phyloP scores from a whole-genome alignment of 129 eudicot species.

The Erigeron canadensis region DNA sequence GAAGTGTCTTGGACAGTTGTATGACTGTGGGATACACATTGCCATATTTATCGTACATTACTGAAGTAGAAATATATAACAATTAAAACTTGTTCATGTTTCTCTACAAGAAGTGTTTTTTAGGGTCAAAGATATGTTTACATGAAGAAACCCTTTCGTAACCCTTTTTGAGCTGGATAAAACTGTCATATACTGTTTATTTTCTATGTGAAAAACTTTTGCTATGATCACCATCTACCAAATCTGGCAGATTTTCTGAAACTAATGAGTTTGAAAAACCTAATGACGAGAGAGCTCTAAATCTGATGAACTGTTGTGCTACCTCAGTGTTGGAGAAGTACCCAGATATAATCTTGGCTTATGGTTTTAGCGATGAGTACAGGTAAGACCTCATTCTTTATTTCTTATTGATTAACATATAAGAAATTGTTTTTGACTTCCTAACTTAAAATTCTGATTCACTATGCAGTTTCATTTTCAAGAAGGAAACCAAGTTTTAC shows the following conservation, averaged over 20 bases:
- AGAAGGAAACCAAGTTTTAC: slow-evolving; percentile 71
- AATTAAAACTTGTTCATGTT: too few species aligned
- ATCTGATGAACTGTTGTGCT: slow-evolving; percentile 82
- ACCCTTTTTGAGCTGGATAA: too few species aligned
- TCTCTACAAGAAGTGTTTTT: too few species aligned
- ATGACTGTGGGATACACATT: too few species aligned
- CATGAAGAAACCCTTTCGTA: too few species aligned
- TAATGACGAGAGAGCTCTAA: slow-evolving; percentile 54
- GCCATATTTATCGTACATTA: too few species aligned
- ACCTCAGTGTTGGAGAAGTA: slow-evolving; percentile 57
- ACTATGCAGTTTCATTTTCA: slow-evolving; percentile 63
- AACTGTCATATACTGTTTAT: neutral
- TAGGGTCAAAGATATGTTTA: too few species aligned
- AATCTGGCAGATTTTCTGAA: slow-evolving; percentile 54
- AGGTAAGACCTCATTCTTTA: slow-evolving; percentile 37
- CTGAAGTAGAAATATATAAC: too few species aligned
- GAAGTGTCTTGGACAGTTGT: too few species aligned
- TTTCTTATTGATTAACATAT: slow-evolving; percentile 9
- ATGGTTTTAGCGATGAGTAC: slow-evolving; percentile 78
- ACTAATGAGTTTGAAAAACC: slow-evolving; percentile 71
- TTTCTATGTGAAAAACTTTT: neutral
- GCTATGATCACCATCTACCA: slow-evolving; percentile 13
- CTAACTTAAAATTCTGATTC: slow-evolving; percentile 1
- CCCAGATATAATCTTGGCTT: slow-evolving; percentile 68
- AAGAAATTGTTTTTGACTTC: neutral